These are phyloP conservation scores for Solanum chiquidenum DNA, from an alignment of 257 asterid genomes.

Conservation along the genomic window DNA sequence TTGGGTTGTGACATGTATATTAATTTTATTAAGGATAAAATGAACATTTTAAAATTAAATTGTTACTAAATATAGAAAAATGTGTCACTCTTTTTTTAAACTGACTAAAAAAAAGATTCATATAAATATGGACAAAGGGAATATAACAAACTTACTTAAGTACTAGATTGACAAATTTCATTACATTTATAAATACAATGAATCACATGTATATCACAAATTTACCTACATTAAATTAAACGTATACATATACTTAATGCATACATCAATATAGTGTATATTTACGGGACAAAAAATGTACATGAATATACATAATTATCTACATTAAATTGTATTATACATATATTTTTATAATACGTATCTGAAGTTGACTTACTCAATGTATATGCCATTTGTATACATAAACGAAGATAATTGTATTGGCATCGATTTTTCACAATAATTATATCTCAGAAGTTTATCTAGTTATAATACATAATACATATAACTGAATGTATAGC, in stretches of 20 bases:
- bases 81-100: too few relatives aligned
- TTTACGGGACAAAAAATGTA: neutral
- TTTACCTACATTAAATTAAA: neutral
- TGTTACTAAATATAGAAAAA: too few relatives aligned
- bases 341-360: too few relatives aligned
- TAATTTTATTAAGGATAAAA: too few relatives aligned
- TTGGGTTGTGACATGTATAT: too few relatives aligned
- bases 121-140: neutral
- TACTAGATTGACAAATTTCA: neutral
- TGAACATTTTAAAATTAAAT: too few relatives aligned
- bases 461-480: neutral
- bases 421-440: neutral
- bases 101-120: neutral
- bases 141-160: neutral
- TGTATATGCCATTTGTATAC: neutral
- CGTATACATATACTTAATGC: neutral
- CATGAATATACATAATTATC: neutral
- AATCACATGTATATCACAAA: neutral
- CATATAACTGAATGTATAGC: neutral
- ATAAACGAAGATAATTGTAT: too few relatives aligned
- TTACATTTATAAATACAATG: too few relatives aligned
- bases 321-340: neutral
- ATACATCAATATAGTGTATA: neutral
- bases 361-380: neutral
- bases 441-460: neutral